Conservation (phyloP, 306 rosid species). For the Ammopiptanthus mongolicus region DNA sequence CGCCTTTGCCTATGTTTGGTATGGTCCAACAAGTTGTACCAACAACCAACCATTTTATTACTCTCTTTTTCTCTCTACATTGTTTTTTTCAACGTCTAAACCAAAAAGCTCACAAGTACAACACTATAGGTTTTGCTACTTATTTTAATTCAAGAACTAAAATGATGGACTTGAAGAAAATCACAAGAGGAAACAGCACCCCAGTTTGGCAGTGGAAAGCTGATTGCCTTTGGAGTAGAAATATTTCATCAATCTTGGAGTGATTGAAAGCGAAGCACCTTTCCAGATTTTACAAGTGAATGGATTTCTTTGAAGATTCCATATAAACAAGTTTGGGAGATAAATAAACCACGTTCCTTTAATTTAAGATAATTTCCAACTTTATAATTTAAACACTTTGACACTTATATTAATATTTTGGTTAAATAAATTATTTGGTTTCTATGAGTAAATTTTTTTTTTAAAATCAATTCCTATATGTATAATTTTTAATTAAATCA, state of each 20-base stretch:
- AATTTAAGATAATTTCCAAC: background rate
- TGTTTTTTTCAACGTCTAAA: conserved; percentile 22
- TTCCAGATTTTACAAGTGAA: conserved; percentile 21
- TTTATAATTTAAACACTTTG: too few relatives aligned
- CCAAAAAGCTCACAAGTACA: conserved; percentile 2
- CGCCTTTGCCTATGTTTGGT: conserved; percentile 15
- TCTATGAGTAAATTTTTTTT: too few relatives aligned
- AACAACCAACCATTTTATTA: conserved; percentile 45
- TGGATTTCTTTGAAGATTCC: conserved; percentile 23
- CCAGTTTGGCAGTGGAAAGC: conserved; percentile 15
- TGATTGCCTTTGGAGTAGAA: conserved; percentile 31
- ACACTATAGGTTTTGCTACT: background rate
- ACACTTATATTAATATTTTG: too few relatives aligned
- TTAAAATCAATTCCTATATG: too few relatives aligned
- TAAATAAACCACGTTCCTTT: background rate
- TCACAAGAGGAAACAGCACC: background rate
- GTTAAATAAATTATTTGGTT: too few relatives aligned
- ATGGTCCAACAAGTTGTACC: conserved; percentile 33
- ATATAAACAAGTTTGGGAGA: conserved; percentile 2
- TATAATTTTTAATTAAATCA: too few relatives aligned
- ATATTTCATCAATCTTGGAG: conserved; percentile 20
- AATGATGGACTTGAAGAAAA: background rate
- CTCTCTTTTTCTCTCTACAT: conserved; percentile 30
- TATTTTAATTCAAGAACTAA: background rate
- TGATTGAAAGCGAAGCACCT: conserved; percentile 22